A percentile compares a stretch with the other conserved stretches of the same genome.
These are phyloP conservation scores for Thermomyces lanuginosus DNA, from an alignment of 2,329 filamentous ascomycete genomes.

Conservation along the genomic window DNA sequence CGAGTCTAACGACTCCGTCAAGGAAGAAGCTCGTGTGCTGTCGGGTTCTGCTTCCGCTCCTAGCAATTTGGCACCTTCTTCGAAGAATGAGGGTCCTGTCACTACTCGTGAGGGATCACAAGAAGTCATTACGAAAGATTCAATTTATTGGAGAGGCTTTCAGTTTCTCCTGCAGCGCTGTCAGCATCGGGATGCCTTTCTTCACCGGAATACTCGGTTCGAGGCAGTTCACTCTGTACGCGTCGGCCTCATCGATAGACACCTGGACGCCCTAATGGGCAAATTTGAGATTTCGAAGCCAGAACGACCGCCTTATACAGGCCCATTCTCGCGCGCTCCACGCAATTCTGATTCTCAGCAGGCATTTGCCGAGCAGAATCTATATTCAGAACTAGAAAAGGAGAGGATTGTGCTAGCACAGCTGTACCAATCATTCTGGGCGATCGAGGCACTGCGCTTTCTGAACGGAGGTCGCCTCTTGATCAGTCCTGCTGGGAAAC, in stretches of 20 bases:
- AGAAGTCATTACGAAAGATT: conserved; percentile 43
- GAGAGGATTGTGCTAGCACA: conserved; percentile 67
- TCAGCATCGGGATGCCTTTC: conserved; percentile 57
- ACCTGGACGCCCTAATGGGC: conserved; percentile 67
- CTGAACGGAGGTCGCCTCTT: conserved; percentile 46
- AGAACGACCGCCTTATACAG: conserved; percentile 54
- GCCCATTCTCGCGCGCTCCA: conserved; percentile 54
- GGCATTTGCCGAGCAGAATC: conserved; percentile 36
- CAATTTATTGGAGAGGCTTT: conserved; percentile 79
- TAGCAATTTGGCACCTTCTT: conserved; percentile 18
- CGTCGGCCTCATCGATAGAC: conserved; percentile 52
- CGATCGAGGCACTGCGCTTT: conserved; percentile 43
- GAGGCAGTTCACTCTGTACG: conserved; percentile 77
- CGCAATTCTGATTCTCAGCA: conserved; percentile 50
- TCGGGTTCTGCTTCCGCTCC: conserved; percentile 9
- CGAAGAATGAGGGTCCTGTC: conserved; percentile 20
- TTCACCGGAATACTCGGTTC: conserved; percentile 69
- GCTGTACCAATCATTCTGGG: conserved; percentile 44
- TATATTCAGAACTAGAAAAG: conserved; percentile 42
- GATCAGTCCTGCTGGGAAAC: conserved; percentile 34
- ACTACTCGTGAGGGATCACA: conserved; percentile 21
- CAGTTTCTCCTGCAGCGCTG: conserved; percentile 53
- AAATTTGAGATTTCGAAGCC: conserved; percentile 64
- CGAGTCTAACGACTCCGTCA: too few relatives aligned
- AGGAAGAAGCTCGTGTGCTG: too few relatives aligned